A percentile compares a stretch with the other conserved stretches of the same genome.
phyloP scores from a whole-genome alignment of 768 basidiomycete genomes.

The Chalciporus chontae region DNA sequence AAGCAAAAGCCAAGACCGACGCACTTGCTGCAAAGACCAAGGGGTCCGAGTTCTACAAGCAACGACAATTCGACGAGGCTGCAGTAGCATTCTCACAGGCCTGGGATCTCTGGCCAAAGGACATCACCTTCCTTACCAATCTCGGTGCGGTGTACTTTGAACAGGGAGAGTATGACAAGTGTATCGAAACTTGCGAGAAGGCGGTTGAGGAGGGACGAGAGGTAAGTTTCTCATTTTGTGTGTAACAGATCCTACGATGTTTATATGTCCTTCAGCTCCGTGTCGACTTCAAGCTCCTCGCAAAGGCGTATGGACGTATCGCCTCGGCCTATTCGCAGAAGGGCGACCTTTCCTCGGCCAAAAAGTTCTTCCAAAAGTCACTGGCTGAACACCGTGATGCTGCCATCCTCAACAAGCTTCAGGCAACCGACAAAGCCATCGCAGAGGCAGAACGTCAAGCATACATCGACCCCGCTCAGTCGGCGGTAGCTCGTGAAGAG shows the following conservation, averaged over 20 bases:
- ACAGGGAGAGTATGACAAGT: conserved; percentile 86
- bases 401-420: conserved; percentile 86
- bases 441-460: conserved; percentile 74
- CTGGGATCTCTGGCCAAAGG: conserved; percentile 92
- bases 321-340: conserved; percentile 85
- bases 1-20: conserved; percentile 69
- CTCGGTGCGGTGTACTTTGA: conserved; percentile 90
- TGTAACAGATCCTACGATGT: not conserved
- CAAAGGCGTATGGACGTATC: conserved; percentile 89
- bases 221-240: conserved; percentile 36
- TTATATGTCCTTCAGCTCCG: conserved; percentile 50
- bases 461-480: conserved; percentile 84
- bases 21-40: conserved; percentile 78
- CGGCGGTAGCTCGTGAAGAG: conserved; percentile 82
- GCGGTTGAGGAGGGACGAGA: conserved; percentile 94
- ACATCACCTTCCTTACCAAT: conserved; percentile 92
- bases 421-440: conserved; percentile 75
- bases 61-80: conserved; percentile 76
- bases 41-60: conserved; percentile 82
- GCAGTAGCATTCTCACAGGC: conserved; percentile 75
- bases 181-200: conserved; percentile 89
- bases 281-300: conserved; percentile 92
- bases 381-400: conserved; percentile 96
- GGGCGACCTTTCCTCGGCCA: conserved; percentile 67
- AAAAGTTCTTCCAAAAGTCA: conserved; percentile 92